These are phyloP conservation scores for Aquilaria sinensis DNA, from an alignment of 345 rosid genomes.

Conservation along the genomic window DNA sequence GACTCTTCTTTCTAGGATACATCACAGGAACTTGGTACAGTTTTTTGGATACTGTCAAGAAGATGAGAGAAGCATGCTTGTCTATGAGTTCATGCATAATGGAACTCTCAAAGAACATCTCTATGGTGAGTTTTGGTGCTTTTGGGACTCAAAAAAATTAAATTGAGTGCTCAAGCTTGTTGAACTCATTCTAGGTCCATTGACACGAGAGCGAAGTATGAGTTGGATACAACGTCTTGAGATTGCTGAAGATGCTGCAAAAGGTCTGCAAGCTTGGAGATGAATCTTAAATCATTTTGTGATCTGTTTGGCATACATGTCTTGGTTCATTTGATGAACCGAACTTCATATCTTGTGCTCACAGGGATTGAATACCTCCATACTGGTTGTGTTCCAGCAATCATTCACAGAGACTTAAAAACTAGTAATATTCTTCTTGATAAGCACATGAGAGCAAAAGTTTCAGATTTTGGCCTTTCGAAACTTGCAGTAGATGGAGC, in stretches of 20 bases:
- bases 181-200: slow-evolving; percentile 37
- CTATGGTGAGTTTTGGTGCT: slow-evolving; percentile 47
- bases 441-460: slow-evolving; percentile 83
- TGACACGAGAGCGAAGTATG: slow-evolving; percentile 50
- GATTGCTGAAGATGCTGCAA: slow-evolving; percentile 96
- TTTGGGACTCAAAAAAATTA: slow-evolving; percentile 1
- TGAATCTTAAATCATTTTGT: neutral
- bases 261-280: slow-evolving; percentile 38
- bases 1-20: slow-evolving; percentile 94
- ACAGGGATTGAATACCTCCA: slow-evolving; percentile 97
- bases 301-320: neutral
- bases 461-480: slow-evolving; percentile 94
- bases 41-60: slow-evolving; percentile 99
- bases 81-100: slow-evolving; percentile 92
- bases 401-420: slow-evolving; percentile 94
- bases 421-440: slow-evolving; percentile 95
- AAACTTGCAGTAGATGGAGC: slow-evolving; percentile 81
- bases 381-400: slow-evolving; percentile 91
- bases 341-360: slow-evolving; percentile 11
- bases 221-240: slow-evolving; percentile 93
- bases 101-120: slow-evolving; percentile 99
- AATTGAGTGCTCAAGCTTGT: slow-evolving; percentile 6
- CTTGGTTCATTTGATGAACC: neutral
- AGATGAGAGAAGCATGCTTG: slow-evolving; percentile 75
- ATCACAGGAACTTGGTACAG: slow-evolving; percentile 95